These are phyloP conservation scores for Mycosphaerella sp. DNA, from an alignment of 2,329 filamentous ascomycete species.

Conservation along the genomic window DNA sequence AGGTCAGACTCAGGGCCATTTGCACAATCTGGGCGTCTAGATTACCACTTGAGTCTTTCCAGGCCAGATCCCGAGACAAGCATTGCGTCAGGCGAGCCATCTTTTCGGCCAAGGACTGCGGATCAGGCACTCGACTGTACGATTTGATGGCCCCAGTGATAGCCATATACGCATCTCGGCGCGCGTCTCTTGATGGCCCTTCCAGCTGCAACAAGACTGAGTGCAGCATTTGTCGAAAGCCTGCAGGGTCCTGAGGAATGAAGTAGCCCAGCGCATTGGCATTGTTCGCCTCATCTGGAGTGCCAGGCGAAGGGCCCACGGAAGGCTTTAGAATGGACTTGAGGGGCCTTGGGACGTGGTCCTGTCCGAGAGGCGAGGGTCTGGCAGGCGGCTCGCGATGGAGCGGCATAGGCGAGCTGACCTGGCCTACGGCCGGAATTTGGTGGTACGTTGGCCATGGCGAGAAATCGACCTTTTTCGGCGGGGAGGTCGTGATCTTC, in stretches of 20 bases:
- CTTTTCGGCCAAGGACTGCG: slow-evolving; percentile 65
- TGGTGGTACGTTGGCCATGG: slow-evolving; percentile 50
- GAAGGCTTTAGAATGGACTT: slow-evolving; percentile 77
- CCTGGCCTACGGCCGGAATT: slow-evolving; percentile 18
- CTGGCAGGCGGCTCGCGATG: slow-evolving; percentile 29
- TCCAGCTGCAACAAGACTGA: slow-evolving; percentile 77
- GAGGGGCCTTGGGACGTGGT: slow-evolving; percentile 48
- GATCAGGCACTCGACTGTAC: slow-evolving; percentile 75
- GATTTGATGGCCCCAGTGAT: slow-evolving; percentile 69
- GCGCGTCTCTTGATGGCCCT: slow-evolving; percentile 62
- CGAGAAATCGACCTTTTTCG: slow-evolving; percentile 59
- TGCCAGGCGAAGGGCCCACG: slow-evolving; percentile 36
- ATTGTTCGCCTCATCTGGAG: slow-evolving; percentile 30
- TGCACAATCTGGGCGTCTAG: slow-evolving; percentile 65
- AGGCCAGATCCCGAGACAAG: slow-evolving; percentile 72
- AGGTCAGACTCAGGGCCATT: slow-evolving; percentile 71
- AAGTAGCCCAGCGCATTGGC: slow-evolving; percentile 38
- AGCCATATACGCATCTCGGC: slow-evolving; percentile 80
- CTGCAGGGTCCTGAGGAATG: slow-evolving; percentile 48
- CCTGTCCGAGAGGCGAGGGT: slow-evolving; percentile 30
- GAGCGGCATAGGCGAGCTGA: slow-evolving; percentile 35
- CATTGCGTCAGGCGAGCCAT: slow-evolving; percentile 73
- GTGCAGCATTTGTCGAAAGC: slow-evolving; percentile 74
- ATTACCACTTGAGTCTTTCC: slow-evolving; percentile 45
- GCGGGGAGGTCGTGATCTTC: slow-evolving; percentile 19